phyloP scores from a whole-genome alignment of 179 eudicot species.

The Patellifolia procumbens region DNA sequence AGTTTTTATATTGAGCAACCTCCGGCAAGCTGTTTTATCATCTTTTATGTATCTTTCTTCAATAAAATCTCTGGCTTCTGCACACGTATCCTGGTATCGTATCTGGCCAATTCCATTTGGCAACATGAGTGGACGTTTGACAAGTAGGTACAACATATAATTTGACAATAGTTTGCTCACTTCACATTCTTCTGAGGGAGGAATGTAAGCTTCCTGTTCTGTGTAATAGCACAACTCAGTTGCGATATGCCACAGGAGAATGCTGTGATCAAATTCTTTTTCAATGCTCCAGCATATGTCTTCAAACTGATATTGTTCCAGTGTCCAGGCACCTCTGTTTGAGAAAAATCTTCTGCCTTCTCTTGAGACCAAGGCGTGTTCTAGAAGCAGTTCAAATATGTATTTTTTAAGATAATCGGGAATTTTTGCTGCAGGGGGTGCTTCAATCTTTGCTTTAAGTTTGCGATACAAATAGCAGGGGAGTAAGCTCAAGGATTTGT shows the following conservation, averaged over 20 bases:
- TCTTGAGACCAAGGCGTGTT: background rate
- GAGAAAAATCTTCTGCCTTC: constrained; percentile 18
- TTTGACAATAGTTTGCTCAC: constrained; percentile 41
- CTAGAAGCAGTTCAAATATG: constrained; percentile 21
- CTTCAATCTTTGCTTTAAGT: constrained; percentile 12
- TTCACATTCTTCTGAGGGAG: background rate
- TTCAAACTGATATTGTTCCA: background rate
- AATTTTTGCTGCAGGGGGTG: constrained; percentile 9
- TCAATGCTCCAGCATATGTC: constrained; percentile 25
- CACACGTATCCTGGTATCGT: constrained; percentile 41
- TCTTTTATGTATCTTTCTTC: constrained; percentile 9
- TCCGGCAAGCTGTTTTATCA: constrained; percentile 22
- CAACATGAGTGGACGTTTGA: constrained; percentile 37
- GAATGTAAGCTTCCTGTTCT: constrained; percentile 1
- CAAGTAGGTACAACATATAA: constrained; percentile 43
- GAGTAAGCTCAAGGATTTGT: background rate
- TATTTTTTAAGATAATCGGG: constrained; percentile 24
- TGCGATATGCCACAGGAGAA: constrained; percentile 53
- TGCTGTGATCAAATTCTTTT: constrained; percentile 40
- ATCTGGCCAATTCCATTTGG: constrained; percentile 48
- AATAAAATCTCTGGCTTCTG: constrained; percentile 37
- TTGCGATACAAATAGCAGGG: background rate
- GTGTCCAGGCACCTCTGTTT: constrained; percentile 24
- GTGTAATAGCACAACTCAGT: constrained; percentile 37
- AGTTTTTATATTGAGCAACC: constrained; percentile 32